A percentile compares a stretch with the other conserved stretches of the same genome.
Conservation (phyloP, 179 eudicot species). For the Gypsophila paniculata region DNA sequence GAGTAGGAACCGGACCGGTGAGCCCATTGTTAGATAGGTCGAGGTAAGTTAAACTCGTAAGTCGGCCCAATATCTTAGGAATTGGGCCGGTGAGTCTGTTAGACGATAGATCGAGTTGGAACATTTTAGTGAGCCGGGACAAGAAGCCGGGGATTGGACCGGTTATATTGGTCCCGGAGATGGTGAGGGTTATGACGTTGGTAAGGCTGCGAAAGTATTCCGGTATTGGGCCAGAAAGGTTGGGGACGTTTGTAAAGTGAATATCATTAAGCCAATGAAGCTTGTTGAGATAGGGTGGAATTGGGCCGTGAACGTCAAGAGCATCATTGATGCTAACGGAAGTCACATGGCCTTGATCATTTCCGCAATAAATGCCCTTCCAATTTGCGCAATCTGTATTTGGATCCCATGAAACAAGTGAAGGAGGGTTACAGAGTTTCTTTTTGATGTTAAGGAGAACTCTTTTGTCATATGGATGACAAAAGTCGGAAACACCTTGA, state of each 20-base stretch:
- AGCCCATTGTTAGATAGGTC: constrained; percentile 9
- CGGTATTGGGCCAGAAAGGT: constrained; percentile 20
- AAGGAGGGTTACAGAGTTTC: constrained; percentile 3
- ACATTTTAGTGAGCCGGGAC: background rate
- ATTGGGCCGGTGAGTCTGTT: constrained; percentile 10
- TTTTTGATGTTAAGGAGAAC: constrained; percentile 18
- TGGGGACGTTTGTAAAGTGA: background rate
- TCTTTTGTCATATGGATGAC: constrained; percentile 13
- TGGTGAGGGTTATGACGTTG: background rate
- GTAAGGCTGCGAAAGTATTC: constrained; percentile 10
- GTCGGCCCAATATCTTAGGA: background rate
- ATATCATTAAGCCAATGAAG: constrained; percentile 6
- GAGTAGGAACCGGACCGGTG: constrained; percentile 13
- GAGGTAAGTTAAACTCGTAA: background rate
- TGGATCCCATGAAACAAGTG: constrained; percentile 11
- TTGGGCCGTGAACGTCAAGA: background rate
- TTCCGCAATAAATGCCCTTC: background rate
- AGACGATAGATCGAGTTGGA: background rate
- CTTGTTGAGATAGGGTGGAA: constrained; percentile 4
- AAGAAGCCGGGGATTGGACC: constrained; percentile 12
- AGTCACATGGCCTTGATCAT: constrained; percentile 14
- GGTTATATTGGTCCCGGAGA: background rate
- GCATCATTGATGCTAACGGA: background rate
- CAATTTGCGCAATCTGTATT: constrained; percentile 9
- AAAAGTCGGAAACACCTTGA: background rate